A percentile compares a stretch with the other conserved stretches of the same genome.
Evolutionary conservation across 306 rosid genomes (phyloP).

Genomic region (Chamaecrista fasciculata): DNA sequence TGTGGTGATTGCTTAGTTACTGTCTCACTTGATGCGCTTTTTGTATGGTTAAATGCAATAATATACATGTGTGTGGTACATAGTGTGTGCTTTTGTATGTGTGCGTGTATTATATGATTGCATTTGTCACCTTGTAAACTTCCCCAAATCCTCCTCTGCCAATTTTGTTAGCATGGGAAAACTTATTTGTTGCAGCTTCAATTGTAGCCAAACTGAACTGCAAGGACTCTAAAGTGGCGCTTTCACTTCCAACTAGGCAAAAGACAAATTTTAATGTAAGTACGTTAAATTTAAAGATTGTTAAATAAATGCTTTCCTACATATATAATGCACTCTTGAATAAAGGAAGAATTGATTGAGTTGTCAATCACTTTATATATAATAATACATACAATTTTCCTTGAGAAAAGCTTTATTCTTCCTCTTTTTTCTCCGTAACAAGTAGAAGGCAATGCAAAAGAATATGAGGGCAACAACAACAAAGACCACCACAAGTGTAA

Average conservation of each 20-base stretch:
- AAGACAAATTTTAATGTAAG: background rate
- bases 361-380: background rate
- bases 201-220: conserved; percentile 24
- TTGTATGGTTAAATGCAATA: background rate
- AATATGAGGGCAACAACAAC: background rate
- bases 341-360: background rate
- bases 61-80: too few relatives aligned
- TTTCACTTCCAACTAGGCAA: background rate
- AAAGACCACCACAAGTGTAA: background rate
- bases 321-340: too few relatives aligned
- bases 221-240: conserved; percentile 19
- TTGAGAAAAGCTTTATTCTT: background rate
- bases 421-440: background rate
- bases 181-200: conserved; percentile 35
- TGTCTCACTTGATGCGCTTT: too few relatives aligned
- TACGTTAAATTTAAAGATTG: background rate
- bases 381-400: background rate
- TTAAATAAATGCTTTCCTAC: too few relatives aligned
- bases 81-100: too few relatives aligned
- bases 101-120: too few relatives aligned
- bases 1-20: too few relatives aligned
- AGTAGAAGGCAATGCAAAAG: background rate
- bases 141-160: conserved; percentile 46
- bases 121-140: conserved; percentile 32
- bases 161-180: conserved; percentile 19